These are phyloP conservation scores for Isabelozyma pseudorhagii DNA, from an alignment of 805 yeast genomes.

Conservation along the genomic window DNA sequence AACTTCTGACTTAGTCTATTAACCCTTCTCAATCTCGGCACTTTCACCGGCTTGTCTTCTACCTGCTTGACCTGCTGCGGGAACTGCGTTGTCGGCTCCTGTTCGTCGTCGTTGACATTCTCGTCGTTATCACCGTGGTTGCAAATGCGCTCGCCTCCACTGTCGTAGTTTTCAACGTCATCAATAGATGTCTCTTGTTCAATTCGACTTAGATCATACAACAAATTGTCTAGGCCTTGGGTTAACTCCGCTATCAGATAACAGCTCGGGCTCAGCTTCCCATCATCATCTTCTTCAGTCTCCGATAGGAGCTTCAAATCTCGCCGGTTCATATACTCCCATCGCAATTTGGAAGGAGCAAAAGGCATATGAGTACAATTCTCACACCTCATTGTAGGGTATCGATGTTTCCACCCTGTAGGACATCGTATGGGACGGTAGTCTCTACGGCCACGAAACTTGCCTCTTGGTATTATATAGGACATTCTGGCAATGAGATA, in stretches of 20 bases:
- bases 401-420: slow-evolving; percentile 7
- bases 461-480: slow-evolving; percentile 9
- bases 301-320: too few relatives aligned
- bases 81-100: background rate
- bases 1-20: too few relatives aligned
- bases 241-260: background rate
- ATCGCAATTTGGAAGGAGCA: slow-evolving; percentile 3
- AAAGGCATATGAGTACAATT: slow-evolving; percentile 9
- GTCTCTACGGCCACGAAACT: slow-evolving; percentile 17
- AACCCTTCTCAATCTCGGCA: too few relatives aligned
- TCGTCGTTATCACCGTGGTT: background rate
- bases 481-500: background rate
- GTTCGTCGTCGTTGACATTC: background rate
- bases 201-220: background rate
- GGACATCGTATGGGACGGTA: slow-evolving; percentile 16
- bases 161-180: background rate
- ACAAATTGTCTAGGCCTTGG: background rate
- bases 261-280: background rate
- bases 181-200: background rate
- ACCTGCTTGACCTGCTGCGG: background rate
- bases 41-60: background rate
- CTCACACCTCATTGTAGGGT: slow-evolving; percentile 4
- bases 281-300: background rate
- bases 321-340: background rate
- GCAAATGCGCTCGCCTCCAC: background rate